Evolutionary conservation across 768 basidiomycete genomes (phyloP).

Genomic region (Ramaria sp.): DNA sequence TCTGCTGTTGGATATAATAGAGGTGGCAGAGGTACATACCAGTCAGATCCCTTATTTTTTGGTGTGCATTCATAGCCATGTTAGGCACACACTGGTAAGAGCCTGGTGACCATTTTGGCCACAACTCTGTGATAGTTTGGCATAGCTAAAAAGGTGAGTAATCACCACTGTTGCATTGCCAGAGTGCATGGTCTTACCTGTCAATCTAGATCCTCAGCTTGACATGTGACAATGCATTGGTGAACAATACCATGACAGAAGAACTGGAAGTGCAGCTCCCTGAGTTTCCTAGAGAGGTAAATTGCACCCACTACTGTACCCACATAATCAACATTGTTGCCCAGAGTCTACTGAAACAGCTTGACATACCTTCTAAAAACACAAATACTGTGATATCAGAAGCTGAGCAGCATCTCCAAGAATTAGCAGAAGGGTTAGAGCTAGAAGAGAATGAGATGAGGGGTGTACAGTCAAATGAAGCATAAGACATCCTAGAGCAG

Average conservation of each 20-base stretch:
- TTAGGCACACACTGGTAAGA: slow-evolving; percentile 24
- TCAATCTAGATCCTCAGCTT: slow-evolving; percentile 22
- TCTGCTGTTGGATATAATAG: slow-evolving; percentile 24
- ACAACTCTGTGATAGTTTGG: slow-evolving; percentile 25
- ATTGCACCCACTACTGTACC: slow-evolving; percentile 25
- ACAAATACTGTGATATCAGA: background rate
- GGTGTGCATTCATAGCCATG: background rate
- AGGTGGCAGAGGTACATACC: slow-evolving; percentile 19
- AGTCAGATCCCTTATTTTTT: slow-evolving; percentile 3
- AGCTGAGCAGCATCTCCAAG: slow-evolving; percentile 8
- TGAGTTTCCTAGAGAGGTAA: slow-evolving; percentile 15
- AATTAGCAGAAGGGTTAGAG: slow-evolving; percentile 6
- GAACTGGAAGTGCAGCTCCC: slow-evolving; percentile 16
- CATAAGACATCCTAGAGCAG: slow-evolving; percentile 3
- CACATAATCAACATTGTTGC: slow-evolving; percentile 30
- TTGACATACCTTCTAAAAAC: slow-evolving; percentile 21
- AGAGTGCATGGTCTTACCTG: too few species aligned
- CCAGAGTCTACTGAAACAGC: slow-evolving; percentile 21
- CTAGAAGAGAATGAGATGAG: slow-evolving; percentile 10
- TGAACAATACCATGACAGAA: slow-evolving; percentile 26
- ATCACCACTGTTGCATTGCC: too few species aligned
- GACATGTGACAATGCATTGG: slow-evolving; percentile 26
- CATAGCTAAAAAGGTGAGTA: slow-evolving; percentile 23
- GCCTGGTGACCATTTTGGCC: slow-evolving; percentile 25
- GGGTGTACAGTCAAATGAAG: background rate